Evolutionary conservation across 2,329 filamentous ascomycete genomes (phyloP).

Genomic region (Rhinocladiella mackenziei): DNA sequence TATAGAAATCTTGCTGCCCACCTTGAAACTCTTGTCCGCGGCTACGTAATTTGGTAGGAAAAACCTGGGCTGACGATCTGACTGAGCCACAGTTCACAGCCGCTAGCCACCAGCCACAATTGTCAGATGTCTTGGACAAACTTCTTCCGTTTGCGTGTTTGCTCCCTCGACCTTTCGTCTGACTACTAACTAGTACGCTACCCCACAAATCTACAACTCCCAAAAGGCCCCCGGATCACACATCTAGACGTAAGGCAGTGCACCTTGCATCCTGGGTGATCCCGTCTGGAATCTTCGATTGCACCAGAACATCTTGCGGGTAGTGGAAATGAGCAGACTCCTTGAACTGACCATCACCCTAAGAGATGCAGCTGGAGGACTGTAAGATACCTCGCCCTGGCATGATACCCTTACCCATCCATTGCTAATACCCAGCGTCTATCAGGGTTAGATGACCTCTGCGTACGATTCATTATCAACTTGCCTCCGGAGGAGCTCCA

Average conservation of each 20-base stretch:
- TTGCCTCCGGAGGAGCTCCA: constrained; percentile 85
- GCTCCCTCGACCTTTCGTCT: neutral
- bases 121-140: neutral
- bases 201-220: neutral
- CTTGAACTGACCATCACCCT: constrained; percentile 38
- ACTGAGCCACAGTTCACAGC: constrained; percentile 1
- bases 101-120: constrained; percentile 10
- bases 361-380: constrained; percentile 82
- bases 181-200: neutral
- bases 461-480: constrained; percentile 97
- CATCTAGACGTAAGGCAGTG: constrained; percentile 15
- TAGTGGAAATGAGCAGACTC: constrained; percentile 57
- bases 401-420: neutral
- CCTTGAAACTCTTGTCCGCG: constrained; percentile 12
- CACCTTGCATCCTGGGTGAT: constrained; percentile 3
- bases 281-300: constrained; percentile 3
- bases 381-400: constrained; percentile 51
- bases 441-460: constrained; percentile 91
- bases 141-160: constrained; percentile 1
- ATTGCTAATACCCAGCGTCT: constrained; percentile 10
- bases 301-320: constrained; percentile 5
- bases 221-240: constrained; percentile 1
- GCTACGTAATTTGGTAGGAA: constrained; percentile 3
- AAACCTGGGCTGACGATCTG: too few species aligned
- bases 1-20: constrained; percentile 18